Conservation (phyloP, 768 basidiomycete genomes). For the Leccinum subgranulosum region DNA sequence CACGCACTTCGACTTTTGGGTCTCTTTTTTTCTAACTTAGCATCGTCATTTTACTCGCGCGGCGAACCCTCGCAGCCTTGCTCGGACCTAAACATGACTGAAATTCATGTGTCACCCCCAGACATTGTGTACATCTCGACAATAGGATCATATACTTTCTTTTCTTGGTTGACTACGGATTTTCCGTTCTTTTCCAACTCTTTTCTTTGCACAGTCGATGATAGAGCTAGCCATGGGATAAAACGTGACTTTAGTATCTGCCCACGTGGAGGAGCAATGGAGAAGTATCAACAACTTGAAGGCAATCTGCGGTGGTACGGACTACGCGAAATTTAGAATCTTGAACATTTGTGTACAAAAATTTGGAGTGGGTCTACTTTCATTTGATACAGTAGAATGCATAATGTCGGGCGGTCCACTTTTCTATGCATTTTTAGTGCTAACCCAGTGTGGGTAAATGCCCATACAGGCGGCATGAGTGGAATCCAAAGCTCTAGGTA, state of each 20-base stretch:
- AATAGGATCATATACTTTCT: neutral
- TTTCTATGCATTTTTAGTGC: too few species aligned
- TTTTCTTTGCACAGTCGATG: neutral
- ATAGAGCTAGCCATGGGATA: neutral
- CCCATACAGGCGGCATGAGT: too few species aligned
- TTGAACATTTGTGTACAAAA: too few species aligned
- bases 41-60: neutral
- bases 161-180: neutral
- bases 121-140: neutral
- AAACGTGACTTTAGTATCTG: neutral
- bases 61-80: neutral
- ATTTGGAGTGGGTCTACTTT: too few species aligned
- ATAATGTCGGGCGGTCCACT: too few species aligned
- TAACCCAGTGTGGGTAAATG: too few species aligned
- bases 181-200: neutral
- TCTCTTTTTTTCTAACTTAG: constrained; percentile 10
- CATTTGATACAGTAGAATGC: too few species aligned
- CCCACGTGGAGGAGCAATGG: too few species aligned
- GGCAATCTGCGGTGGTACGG: too few species aligned
- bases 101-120: neutral
- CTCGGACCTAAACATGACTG: neutral
- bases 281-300: too few species aligned
- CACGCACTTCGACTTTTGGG: neutral
- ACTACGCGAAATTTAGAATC: too few species aligned
- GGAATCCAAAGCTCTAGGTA: too few species aligned